Percentiles rank a stretch among this genome's conserved stretches.
Evolutionary conservation across 1,284 basidiomycete species (phyloP).

Genomic region (Ustilago shanxiensis): DNA sequence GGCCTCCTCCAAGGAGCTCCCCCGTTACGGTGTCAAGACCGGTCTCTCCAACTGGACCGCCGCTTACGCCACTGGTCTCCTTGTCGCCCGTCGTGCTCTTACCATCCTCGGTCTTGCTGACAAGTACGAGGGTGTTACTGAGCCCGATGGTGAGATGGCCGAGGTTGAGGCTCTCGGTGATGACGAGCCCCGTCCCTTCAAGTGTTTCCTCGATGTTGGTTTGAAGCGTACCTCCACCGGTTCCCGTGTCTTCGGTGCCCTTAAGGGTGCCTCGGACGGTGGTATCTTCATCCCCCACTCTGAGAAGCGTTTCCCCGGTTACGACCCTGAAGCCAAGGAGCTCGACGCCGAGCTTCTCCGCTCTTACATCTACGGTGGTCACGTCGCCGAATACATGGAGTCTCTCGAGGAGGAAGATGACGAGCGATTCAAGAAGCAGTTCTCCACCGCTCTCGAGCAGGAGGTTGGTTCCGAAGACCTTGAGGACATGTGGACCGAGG

Average conservation of each 20-base stretch:
- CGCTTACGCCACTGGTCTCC: conserved; percentile 97
- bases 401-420: conserved; percentile 99
- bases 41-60: conserved; percentile 99
- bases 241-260: conserved; percentile 96
- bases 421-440: conserved; percentile 99
- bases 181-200: conserved; percentile 97
- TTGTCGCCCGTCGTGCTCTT: conserved; percentile 93
- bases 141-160: conserved; percentile 88
- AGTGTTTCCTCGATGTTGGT: conserved; percentile 98
- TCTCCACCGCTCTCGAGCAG: conserved; percentile 92
- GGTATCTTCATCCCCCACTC: conserved; percentile 98
- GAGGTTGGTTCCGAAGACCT: conserved; percentile 96
- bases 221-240: conserved; percentile 98
- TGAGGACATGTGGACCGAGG: conserved; percentile 92
- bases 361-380: conserved; percentile 98
- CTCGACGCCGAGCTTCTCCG: conserved; percentile 94
- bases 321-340: conserved; percentile 92
- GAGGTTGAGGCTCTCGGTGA: conserved; percentile 89
- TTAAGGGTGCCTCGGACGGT: conserved; percentile 99
- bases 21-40: conserved; percentile 96
- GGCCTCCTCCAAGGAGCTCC: conserved; percentile 84
- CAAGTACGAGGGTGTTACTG: conserved; percentile 96
- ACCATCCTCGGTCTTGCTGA: conserved; percentile 96
- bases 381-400: conserved; percentile 99
- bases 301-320: conserved; percentile 98